A percentile compares a stretch with the other conserved stretches of the same genome.
These are phyloP conservation scores for Panicum miliaceum DNA, from an alignment of 176 grass and related monocot species.

Conservation along the genomic window DNA sequence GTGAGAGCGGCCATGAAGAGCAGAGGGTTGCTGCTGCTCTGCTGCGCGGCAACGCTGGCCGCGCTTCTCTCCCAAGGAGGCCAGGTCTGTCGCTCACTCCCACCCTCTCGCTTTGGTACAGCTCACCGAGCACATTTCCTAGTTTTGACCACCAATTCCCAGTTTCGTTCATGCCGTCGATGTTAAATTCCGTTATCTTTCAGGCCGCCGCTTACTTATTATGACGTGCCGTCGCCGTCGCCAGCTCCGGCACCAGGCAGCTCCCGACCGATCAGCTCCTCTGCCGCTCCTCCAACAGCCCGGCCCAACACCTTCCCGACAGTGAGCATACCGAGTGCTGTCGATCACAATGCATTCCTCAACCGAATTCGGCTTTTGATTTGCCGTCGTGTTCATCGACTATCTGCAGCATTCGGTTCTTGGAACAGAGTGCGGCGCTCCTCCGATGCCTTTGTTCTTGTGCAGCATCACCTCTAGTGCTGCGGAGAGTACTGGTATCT, in stretches of 20 bases:
- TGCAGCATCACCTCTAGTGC: too few species aligned
- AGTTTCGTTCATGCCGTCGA: neutral
- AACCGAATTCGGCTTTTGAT: neutral
- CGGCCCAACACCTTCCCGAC: conserved; percentile 20
- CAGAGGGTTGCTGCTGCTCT: neutral
- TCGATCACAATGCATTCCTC: neutral
- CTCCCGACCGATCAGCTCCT: conserved; percentile 12
- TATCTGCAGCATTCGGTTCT: too few species aligned
- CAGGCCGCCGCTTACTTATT: conserved; percentile 23
- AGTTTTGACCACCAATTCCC: too few species aligned
- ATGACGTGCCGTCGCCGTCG: neutral
- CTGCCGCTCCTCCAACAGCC: neutral
- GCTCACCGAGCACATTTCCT: neutral
- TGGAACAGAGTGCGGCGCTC: too few species aligned
- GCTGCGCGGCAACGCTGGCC: neutral
- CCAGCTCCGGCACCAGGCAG: neutral
- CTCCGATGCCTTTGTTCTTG: too few species aligned
- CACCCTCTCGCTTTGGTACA: neutral
- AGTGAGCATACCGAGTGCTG: neutral
- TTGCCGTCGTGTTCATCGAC: neutral
- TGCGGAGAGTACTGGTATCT: too few species aligned
- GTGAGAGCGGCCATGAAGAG: conserved; percentile 37
- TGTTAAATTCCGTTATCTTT: neutral
- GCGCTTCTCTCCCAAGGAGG: conserved; percentile 11
- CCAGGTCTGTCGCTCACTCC: conserved; percentile 41